Conservation (phyloP, 768 basidiomycete species). For the Fistulinella prunicolor region DNA sequence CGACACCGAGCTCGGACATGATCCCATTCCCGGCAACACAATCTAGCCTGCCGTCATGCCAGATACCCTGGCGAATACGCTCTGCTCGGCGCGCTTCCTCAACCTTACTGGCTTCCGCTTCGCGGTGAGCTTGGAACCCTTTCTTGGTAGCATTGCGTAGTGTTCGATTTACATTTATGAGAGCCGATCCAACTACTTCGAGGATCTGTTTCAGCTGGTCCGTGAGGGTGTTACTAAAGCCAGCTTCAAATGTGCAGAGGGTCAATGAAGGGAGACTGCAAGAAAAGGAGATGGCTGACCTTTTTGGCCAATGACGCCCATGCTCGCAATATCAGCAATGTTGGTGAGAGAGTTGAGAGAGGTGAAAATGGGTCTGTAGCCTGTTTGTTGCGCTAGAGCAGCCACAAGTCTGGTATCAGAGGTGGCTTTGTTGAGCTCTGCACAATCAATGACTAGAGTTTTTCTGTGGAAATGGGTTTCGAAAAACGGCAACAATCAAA, state of each 20-base stretch:
- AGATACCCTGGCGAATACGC: constrained; percentile 59
- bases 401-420: constrained; percentile 69
- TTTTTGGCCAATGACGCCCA: constrained; percentile 96
- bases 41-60: constrained; percentile 87
- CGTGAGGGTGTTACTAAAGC: constrained; percentile 72
- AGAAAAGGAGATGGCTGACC: constrained; percentile 37
- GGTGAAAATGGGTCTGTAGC: constrained; percentile 87
- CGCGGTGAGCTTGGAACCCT: constrained; percentile 36
- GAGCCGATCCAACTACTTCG: constrained; percentile 67
- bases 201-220: constrained; percentile 87
- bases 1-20: constrained; percentile 82
- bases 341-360: constrained; percentile 78
- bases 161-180: constrained; percentile 59
- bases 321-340: constrained; percentile 86
- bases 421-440: constrained; percentile 61
- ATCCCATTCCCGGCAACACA: constrained; percentile 82
- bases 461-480: constrained; percentile 41
- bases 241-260: constrained; percentile 48
- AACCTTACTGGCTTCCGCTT: constrained; percentile 35
- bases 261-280: not conserved
- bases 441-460: constrained; percentile 80
- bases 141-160: constrained; percentile 45
- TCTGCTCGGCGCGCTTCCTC: constrained; percentile 40
- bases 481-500: not conserved
- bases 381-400: constrained; percentile 75